Evolutionary conservation across 169 alveolate species (phyloP).

Genomic region (Cryptosporidium meleagridis): DNA sequence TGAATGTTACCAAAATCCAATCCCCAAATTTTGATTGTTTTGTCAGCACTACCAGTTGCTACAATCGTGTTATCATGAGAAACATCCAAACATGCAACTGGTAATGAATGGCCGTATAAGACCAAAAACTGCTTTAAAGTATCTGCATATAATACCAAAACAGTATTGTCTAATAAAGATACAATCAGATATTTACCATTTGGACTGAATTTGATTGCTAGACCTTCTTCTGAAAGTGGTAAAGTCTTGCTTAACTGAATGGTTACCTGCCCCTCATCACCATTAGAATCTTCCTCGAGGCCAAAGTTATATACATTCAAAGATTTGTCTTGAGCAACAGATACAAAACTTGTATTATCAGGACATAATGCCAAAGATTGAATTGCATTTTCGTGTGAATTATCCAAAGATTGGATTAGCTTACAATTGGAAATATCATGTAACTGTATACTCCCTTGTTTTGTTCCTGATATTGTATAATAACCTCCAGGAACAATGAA

Average conservation of each 20-base stretch:
- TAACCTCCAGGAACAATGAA: slow-evolving; percentile 77
- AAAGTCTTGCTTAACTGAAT: slow-evolving; percentile 6
- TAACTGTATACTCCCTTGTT: slow-evolving; percentile 73
- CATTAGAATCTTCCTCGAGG: neutral
- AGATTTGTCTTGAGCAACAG: slow-evolving; percentile 81
- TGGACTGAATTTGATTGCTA: slow-evolving; percentile 76
- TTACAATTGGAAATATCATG: slow-evolving; percentile 78
- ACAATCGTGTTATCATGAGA: slow-evolving; percentile 84
- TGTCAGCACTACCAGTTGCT: slow-evolving; percentile 87
- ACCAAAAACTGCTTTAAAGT: slow-evolving; percentile 84
- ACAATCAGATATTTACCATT: slow-evolving; percentile 83
- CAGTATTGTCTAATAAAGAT: slow-evolving; percentile 84
- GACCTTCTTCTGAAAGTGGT: slow-evolving; percentile 76
- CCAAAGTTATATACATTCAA: slow-evolving; percentile 78
- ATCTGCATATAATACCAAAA: slow-evolving; percentile 84
- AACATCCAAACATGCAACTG: slow-evolving; percentile 85
- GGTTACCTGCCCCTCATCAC: neutral
- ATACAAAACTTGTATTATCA: slow-evolving; percentile 76
- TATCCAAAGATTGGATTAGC: slow-evolving; percentile 71
- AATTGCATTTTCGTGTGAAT: slow-evolving; percentile 78
- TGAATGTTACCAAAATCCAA: slow-evolving; percentile 85
- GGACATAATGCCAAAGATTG: slow-evolving; percentile 72
- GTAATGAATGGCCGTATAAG: slow-evolving; percentile 90
- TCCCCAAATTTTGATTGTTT: slow-evolving; percentile 88
- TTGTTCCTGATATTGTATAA: slow-evolving; percentile 77